A percentile compares a stretch with the other conserved stretches of the same genome.
These are phyloP conservation scores for Sporodiniella umbellata DNA, from an alignment of 371 early-diverging fungal genomes.

Conservation along the genomic window DNA sequence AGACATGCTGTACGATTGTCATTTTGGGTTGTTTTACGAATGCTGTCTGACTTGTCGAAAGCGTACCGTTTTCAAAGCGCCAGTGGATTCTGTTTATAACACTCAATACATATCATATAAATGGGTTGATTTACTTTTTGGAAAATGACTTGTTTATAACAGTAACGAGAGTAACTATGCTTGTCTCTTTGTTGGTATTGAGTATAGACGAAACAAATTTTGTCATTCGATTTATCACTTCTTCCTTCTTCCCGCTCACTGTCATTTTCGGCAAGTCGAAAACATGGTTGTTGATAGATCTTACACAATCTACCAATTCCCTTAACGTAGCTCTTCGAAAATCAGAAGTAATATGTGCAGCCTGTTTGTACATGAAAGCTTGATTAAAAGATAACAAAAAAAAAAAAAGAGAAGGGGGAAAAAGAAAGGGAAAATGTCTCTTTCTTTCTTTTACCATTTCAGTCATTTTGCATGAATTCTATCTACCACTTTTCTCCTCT, in stretches of 20 bases:
- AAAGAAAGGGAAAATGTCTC: no score
- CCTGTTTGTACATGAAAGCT: neutral
- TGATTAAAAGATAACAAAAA: neutral
- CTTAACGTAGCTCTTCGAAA: constrained; percentile 10
- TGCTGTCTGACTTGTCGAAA: constrained; percentile 1
- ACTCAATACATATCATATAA: no score
- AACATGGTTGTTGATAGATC: constrained; percentile 2
- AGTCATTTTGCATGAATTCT: no score
- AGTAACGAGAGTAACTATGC: constrained; percentile 5
- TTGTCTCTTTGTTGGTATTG: neutral
- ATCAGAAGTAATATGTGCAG: neutral
- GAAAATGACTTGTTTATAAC: constrained; percentile 7
- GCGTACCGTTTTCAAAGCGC: constrained; percentile 5
- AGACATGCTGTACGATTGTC: neutral
- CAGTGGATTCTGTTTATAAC: no score
- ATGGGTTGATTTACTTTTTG: constrained; percentile 24
- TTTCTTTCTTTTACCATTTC: no score
- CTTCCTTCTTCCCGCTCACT: constrained; percentile 11
- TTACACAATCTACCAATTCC: constrained; percentile 12
- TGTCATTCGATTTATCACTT: constrained; percentile 3
- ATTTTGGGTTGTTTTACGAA: no score
- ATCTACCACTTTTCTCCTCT: no score
- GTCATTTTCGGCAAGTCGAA: neutral
- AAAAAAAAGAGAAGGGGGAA: no score
- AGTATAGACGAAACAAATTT: neutral